A percentile compares a stretch with the other conserved stretches of the same genome.
phyloP scores from a whole-genome alignment of 257 asterid genomes.

The Parsonsia alboflavescens region DNA sequence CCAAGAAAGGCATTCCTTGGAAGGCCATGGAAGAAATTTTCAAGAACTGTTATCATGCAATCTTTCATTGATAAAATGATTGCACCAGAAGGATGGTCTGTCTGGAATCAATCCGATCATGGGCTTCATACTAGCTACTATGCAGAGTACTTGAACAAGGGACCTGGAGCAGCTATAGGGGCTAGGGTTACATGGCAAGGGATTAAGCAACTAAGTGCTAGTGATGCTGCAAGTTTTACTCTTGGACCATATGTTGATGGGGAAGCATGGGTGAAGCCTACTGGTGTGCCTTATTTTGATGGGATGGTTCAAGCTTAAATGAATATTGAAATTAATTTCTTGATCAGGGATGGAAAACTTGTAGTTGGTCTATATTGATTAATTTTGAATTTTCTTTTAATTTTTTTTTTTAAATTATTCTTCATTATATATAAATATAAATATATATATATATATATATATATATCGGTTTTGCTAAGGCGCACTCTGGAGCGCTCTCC shows the following conservation, averaged over 20 bases:
- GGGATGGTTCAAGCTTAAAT: constrained; percentile 15
- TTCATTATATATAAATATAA: too few relatives aligned
- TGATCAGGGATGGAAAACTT: too few relatives aligned
- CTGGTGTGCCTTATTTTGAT: constrained; percentile 20
- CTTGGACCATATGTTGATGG: constrained; percentile 16
- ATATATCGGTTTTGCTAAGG: too few relatives aligned
- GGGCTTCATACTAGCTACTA: constrained; percentile 22
- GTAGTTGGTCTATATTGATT: too few relatives aligned
- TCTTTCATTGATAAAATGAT: constrained; percentile 22
- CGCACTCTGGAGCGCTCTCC: too few relatives aligned
- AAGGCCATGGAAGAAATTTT: constrained; percentile 30
- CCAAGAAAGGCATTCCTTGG: constrained; percentile 18
- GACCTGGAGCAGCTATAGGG: constrained; percentile 16
- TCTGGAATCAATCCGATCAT: constrained; percentile 14
- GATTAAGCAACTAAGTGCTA: constrained; percentile 15
- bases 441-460: too few relatives aligned
- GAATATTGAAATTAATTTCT: too few relatives aligned
- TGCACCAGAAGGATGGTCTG: constrained; percentile 23
- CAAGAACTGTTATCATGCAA: constrained; percentile 30
- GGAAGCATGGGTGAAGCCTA: constrained; percentile 8
- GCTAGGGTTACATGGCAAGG: constrained; percentile 25
- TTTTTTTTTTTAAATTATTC: too few relatives aligned
- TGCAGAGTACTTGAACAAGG: constrained; percentile 24
- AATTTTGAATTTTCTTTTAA: too few relatives aligned
- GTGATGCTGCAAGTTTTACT: constrained; percentile 21